Evolutionary conservation across 2,329 filamentous ascomycete genomes (phyloP), one percentile per base, ranked within the genome.

Genomic region (Claviceps africana): DNA sequence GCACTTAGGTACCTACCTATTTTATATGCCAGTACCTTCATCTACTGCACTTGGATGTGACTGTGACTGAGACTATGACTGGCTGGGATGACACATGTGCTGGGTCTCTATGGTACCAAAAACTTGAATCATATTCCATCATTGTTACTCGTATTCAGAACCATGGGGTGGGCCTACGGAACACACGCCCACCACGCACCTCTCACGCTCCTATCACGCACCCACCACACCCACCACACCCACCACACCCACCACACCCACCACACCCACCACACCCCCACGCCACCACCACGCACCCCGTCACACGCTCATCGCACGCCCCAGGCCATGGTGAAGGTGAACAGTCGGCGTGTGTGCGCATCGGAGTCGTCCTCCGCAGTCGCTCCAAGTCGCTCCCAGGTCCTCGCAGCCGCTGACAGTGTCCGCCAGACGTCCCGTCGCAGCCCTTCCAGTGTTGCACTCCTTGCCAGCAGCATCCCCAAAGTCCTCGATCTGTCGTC

Each of bases 111-210:
- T 11, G 17, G 40, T 25, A 28, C 40, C 40, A 43, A 43, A 43
- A 22, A 25, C 40, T 21, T 43, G 25, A 45, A 35, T 39, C 43
- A n/a, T 37, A 37, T 19, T n/a, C n/a, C 28, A 45, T 30, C 42
- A 21, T 47, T 37, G 50, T 22, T 40, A 47, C 43, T 51, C 50
- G 50, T 51, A 47, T 51, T 51, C 50, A 31, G 42, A 43, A 39
- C 25, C 15, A 28, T 5, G 43, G 50, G 49, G 50, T 51, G 43
- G 31, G 43, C 10, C 22, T 47, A 22, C 40, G 8, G 31, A 39
- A 11, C 7, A 51, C 49, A 46, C 49, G 49, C 42, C 49, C 42
- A 19, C 31, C 22, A 3, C 22, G n/a, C n/a, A n/a, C n/a, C n/a
- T n/a, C n/a, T n/a, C n/a, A n/a, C n/a, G n/a, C n/a, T n/a, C n/a